phyloP scores from a whole-genome alignment of 768 basidiomycete species.

The Russula ochroleuca region DNA sequence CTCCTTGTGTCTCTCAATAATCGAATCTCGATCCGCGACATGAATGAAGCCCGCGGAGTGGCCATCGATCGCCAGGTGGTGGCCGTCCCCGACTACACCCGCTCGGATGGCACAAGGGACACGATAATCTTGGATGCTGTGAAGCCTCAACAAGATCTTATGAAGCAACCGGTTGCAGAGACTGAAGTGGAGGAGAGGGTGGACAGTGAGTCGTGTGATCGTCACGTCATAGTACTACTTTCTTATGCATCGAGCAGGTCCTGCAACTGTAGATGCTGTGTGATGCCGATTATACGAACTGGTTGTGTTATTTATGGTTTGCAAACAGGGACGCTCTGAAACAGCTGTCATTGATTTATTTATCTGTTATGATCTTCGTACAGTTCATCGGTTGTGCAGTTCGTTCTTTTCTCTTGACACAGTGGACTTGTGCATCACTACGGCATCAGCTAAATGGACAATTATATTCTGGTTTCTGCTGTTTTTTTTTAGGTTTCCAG shows the following conservation, averaged over 20 bases:
- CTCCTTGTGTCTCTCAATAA: conserved; percentile 31
- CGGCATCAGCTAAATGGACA: too few species aligned
- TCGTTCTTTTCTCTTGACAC: not conserved
- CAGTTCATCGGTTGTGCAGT: not conserved
- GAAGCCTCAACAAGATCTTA: not conserved
- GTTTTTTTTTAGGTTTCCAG: too few species aligned
- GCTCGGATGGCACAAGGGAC: not conserved
- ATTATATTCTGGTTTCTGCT: too few species aligned
- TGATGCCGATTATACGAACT: not conserved
- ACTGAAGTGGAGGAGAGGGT: not conserved
- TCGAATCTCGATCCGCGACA: conserved; percentile 14
- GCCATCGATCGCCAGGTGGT: not conserved
- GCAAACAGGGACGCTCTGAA: not conserved
- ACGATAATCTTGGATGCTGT: not conserved
- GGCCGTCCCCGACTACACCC: not conserved
- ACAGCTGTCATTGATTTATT: not conserved
- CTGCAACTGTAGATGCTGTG: not conserved
- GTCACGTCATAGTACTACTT: not conserved
- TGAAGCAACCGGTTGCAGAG: not conserved
- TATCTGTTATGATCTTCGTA: not conserved
- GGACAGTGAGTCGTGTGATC: not conserved
- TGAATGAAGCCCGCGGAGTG: not conserved
- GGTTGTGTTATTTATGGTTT: not conserved
- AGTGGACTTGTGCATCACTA: too few species aligned
- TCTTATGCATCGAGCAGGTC: not conserved